These are phyloP conservation scores for Sclerotinia sclerotiorum DNA, from an alignment of 2,329 filamentous ascomycete species.

Conservation along the genomic window DNA sequence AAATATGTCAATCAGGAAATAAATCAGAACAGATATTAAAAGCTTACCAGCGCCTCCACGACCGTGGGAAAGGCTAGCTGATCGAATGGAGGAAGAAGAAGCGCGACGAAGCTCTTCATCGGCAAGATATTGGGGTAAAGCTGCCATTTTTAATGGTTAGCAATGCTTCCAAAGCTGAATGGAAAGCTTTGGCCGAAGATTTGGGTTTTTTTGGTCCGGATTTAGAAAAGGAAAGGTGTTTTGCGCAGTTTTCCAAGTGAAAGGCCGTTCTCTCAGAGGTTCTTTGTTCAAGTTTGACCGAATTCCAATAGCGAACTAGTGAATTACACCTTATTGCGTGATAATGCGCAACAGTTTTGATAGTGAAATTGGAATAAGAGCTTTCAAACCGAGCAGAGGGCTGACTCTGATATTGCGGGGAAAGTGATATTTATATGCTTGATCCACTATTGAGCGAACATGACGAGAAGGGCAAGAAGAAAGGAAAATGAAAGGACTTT, in stretches of 20 bases:
- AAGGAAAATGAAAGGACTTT: not conserved
- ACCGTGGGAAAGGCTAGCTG: constrained; percentile 56
- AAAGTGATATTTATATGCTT: constrained; percentile 6
- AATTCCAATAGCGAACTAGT: not conserved
- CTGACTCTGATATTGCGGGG: constrained; percentile 15
- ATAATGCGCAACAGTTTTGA: not conserved
- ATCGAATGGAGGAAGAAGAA: constrained; percentile 29
- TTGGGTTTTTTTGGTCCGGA: not conserved
- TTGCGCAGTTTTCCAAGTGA: not conserved
- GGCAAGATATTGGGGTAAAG: constrained; percentile 29
- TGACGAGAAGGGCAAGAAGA: constrained; percentile 1
- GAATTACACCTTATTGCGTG: constrained; percentile 20
- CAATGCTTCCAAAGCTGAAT: not conserved
- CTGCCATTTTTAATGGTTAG: constrained; percentile 28
- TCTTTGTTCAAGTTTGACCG: not conserved
- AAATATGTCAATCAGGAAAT: constrained; percentile 14
- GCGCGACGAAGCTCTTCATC: constrained; percentile 30
- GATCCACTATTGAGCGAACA: not conserved
- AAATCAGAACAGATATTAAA: constrained; percentile 4
- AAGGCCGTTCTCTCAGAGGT: not conserved
- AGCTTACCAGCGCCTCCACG: constrained; percentile 69
- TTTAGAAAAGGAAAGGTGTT: not conserved
- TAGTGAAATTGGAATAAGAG: not conserved
- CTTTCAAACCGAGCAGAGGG: not conserved
- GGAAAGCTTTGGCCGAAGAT: not conserved